These are phyloP conservation scores for Hibiscus tridactylites DNA, from an alignment of 345 rosid genomes.

Conservation along the genomic window DNA sequence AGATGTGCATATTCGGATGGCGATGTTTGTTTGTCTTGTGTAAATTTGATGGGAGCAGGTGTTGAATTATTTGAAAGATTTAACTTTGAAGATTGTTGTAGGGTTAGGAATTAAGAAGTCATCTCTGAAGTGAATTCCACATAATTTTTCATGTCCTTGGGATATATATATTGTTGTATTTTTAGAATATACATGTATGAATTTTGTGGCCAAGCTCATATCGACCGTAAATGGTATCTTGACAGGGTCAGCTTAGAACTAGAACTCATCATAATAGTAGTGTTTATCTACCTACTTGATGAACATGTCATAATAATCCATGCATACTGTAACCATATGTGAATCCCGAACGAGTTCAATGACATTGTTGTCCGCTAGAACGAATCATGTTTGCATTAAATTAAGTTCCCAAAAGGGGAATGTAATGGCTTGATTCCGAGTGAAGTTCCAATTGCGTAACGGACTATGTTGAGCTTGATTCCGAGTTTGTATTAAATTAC, in stretches of 20 bases:
- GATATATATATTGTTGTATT: neutral
- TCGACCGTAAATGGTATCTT: neutral
- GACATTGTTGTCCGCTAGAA: neutral
- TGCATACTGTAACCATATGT: neutral
- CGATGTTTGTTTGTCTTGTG: slow-evolving; percentile 17
- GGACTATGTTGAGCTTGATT: slow-evolving; percentile 60
- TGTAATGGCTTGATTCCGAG: neutral
- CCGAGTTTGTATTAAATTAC: slow-evolving; percentile 48
- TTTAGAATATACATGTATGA: neutral
- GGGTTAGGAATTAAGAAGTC: neutral
- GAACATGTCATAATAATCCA: neutral
- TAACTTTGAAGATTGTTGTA: slow-evolving; percentile 5
- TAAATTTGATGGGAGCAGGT: slow-evolving; percentile 27
- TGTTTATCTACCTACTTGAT: too few relatives aligned
- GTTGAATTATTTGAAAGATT: slow-evolving; percentile 14
- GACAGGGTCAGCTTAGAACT: neutral
- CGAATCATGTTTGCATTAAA: neutral
- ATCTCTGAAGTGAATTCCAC: neutral
- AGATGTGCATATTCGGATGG: slow-evolving; percentile 32
- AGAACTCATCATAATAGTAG: too few relatives aligned
- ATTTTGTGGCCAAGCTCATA: neutral
- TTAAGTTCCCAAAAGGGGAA: neutral
- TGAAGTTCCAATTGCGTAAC: slow-evolving; percentile 79
- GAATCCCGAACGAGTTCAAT: too few relatives aligned
- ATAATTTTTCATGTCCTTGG: neutral